Base-by-base conservation (phyloP, 2,329 filamentous ascomycete genomes). In the Ceratocystis smalleyi region DNA sequence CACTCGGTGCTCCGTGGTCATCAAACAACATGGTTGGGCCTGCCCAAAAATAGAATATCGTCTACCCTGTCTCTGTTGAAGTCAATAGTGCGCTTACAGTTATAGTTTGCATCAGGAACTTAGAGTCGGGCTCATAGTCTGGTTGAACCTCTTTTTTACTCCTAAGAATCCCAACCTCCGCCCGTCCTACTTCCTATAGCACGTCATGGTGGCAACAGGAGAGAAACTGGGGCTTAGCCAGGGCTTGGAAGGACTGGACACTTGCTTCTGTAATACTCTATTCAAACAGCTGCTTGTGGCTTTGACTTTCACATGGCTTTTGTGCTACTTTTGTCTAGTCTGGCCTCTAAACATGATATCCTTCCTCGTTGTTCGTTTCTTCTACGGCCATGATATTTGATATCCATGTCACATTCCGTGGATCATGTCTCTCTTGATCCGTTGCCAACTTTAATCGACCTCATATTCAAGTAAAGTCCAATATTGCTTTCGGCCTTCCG, bases 61-160 rank as follows among this genome's bases (percentile, higher is more conserved):
- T 30, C 24, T 3, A 7, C 51, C 51, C 10, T 55, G 51, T 55
- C 51, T 22, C 51, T 27, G 51, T 32, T 12, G 4, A 5, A 32
- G 22, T n/a, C 51, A 10, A 55, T 32, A 55, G 51, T 55, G 24
- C 51, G 15, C 19, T 55, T 55, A 55, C 51, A 30, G 51, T 15
- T 55, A 55, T 55, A 55, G 51, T 55, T 55, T 55, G 51, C n/a
- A 55, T 27, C 51, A 55, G 51, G 12, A 55, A 55, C 51, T 55
- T 55, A 2, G 51, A 30, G 51, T 30, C 51, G 30, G 51, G 51
- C 12, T 55, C 51, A 55, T 30, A 17, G 24, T 2, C 51, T 55
- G 51, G 51, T 30, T 27, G 30, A 32, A 27, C 24, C 51, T 55
- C 51, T 55, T 55, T 55, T 30, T 22, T 40, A 40, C n/a, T 55